Evolutionary conservation across 768 basidiomycete species (phyloP), one percentile per base, ranked within the genome.

Genomic region (Kwoniella pini): DNA sequence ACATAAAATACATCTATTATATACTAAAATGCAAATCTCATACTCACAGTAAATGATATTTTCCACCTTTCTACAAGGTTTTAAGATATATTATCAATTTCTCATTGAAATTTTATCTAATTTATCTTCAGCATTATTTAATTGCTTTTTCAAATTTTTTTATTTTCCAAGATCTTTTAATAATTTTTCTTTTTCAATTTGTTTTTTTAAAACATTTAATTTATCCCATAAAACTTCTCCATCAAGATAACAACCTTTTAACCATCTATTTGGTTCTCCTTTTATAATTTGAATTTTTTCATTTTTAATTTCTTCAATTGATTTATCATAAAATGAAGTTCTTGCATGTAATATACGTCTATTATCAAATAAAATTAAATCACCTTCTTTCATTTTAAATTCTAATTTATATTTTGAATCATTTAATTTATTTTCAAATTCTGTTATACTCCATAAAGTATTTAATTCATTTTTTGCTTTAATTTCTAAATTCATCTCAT

Each of bases 341-440:
- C 95, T 81, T 0, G 89, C 91, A 76, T 99, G 95, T 61, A 97
- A 76, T 3, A 95, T 85, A 15, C 95, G 82, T 24, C 93, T 82
- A 70, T 98, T 99, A 73, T 97, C 94, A 67, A 99, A 99, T 10
- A 95, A 51, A 19, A 89, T 91, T 4, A 87, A 87, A 62, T 95
- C 91, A 28, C 91, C 91, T 78, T 93, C 90, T 28, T 80, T 76
- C 43, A 97, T 79, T 46, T 84, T 85, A 77, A 90, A 87, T 64
- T 84, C 77, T 60, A 83, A 88, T 40, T 81, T 82, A 24, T 82
- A 83, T 11, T 67, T 68, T 0, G 82, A 80, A 17, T 83, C 81
- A 52, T 87, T 83, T 1, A 93, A 74, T 12, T 87, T 67, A 0
- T 77, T 70, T 1, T 86, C 83, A 66, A 92, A 97, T 15, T 79